Base-by-base conservation (phyloP, 805 yeast genomes). In the Lipomyces chichibuensis region DNA sequence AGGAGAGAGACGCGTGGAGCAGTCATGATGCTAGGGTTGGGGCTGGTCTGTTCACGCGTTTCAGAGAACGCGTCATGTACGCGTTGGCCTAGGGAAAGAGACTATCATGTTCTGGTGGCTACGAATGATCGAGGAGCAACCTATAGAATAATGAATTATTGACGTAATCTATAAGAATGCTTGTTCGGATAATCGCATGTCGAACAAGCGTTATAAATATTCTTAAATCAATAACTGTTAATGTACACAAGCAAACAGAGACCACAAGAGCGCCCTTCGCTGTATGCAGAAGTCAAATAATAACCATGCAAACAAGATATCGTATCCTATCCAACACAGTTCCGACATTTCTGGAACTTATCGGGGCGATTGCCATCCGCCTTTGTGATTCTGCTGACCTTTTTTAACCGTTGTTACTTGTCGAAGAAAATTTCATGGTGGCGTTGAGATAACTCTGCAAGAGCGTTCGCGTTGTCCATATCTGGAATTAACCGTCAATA, bases 401-500 rank as follows among this genome's bases (percentile, higher is more conserved):
- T 1, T 17, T 17, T 1, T 43, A n/a, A 17, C 8, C 8, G 23
- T 25, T 1, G 3, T 20, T 59, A 59, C 43, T 59, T 59, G 54
- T 55, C 46, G 29, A 52, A 65, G 49, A 67, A 69, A 25, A 69
- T 67, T 17, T 51, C 63, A 35, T 33, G 59, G 52, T 67, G 57
- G 32, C 54, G 52, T 37, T 69, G 69, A 1, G 51, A 57, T 13
- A 69, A 35, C 3, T 60, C 71, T 11, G 61, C 71, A 62, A 69
- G 64, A 23, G 62, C 54, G 60, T 69, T 69, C 27, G 63, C 70
- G 25, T 57, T 61, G 23, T 63, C 64, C 67, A 69, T 35, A 46
- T 69, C 71, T 69, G 52, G 29, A 33, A 29, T 25, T 23, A 1
- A 33, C 49, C 17, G 29, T 39, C 39, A 49, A n/a, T 33, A 51